Percentiles rank a stretch among this genome's conserved stretches.
Conservation (phyloP, 2,329 filamentous ascomycete genomes). For the Paraphoma sp. region DNA sequence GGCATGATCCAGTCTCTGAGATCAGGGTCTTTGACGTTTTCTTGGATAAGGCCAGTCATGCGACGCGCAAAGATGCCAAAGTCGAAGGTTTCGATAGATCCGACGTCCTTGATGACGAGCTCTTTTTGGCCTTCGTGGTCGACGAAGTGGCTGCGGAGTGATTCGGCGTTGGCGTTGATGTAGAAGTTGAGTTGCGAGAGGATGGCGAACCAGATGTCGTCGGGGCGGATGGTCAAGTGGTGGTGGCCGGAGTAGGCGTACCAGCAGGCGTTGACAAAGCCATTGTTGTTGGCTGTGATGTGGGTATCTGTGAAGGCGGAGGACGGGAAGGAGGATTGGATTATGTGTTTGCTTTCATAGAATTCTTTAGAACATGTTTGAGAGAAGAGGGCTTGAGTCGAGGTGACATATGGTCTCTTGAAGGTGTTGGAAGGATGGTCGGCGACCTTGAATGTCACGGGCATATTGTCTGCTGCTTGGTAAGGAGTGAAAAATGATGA, state of each 20-base stretch:
- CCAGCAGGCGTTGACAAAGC: constrained; percentile 21
- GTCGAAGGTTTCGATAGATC: constrained; percentile 6
- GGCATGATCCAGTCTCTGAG: constrained; percentile 19
- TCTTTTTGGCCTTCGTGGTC: constrained; percentile 35
- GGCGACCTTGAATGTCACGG: constrained; percentile 15
- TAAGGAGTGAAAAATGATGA: too few relatives aligned
- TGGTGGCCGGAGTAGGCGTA: constrained; percentile 27
- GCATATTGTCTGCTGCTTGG: constrained; percentile 7
- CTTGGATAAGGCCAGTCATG: not conserved
- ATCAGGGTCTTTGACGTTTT: constrained; percentile 9
- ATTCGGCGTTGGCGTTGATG: constrained; percentile 31
- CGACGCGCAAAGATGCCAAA: constrained; percentile 3
- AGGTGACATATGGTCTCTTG: not conserved
- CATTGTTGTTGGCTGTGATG: constrained; percentile 14
- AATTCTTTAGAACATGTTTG: not conserved
- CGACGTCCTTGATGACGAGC: constrained; percentile 12
- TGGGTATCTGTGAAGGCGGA: constrained; percentile 1
- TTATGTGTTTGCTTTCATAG: constrained; percentile 4
- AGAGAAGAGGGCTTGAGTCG: not conserved
- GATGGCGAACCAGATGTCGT: constrained; percentile 37
- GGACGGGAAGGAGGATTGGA: constrained; percentile 14
- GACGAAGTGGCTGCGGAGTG: constrained; percentile 36
- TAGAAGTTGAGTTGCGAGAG: constrained; percentile 33
- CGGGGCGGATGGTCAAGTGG: constrained; percentile 29
- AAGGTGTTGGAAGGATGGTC: constrained; percentile 5